Evolutionary conservation across 2,329 filamentous ascomycete genomes (phyloP), one percentile per base, ranked within the genome.

Genomic region (Colletotrichum sp.): DNA sequence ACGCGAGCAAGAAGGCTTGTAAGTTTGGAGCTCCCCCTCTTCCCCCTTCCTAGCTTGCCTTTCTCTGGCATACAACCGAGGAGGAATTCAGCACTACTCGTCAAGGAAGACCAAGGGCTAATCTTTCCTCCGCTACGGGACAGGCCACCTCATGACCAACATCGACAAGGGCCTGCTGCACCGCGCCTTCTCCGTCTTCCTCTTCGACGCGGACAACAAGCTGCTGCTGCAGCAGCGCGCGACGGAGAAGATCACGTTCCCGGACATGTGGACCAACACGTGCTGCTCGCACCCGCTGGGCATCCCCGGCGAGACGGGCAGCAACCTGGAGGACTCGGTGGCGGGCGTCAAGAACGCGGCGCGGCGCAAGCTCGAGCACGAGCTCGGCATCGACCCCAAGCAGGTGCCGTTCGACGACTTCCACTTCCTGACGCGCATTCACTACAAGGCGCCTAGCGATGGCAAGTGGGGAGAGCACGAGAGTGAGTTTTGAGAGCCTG

Each of bases 401-500:
- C 96, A 98, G 87, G 96, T 99, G 24, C 96, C 96, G 9, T 87
- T 98, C 55, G 95, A 98, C 60, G 91, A 98, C 78, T 99, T 99
- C 87, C 92, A 93, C 80, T 99, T 98, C 87, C 90, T 99, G 80
- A 99, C 97, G 4, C 90, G 97, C 83, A 99, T 99, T 84, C 97
- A 99, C 88, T 99, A 99, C 89, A 97, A 97, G 88, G 97, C 97
- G 21, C 95, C 97, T 6, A 98, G 96, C 84, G 95, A 99, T 82
- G 97, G 97, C 72, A 96, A 98, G 88, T 99, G 97, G 97, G 97
- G 97, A 80, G 97, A 99, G 88, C 97, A 99, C 84, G 97, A 99
- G 89, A 96, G 96, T 98, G 89, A 87, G 94, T 88, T 43, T 43
- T 26, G 18, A 36, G 34, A 36, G 34, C 3, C 34, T 36, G 34